Percentiles rank a stretch among this genome's conserved stretches.
Evolutionary conservation across 2,329 filamentous ascomycete genomes (phyloP).

Genomic region (Byssoonygena ceratinophila): DNA sequence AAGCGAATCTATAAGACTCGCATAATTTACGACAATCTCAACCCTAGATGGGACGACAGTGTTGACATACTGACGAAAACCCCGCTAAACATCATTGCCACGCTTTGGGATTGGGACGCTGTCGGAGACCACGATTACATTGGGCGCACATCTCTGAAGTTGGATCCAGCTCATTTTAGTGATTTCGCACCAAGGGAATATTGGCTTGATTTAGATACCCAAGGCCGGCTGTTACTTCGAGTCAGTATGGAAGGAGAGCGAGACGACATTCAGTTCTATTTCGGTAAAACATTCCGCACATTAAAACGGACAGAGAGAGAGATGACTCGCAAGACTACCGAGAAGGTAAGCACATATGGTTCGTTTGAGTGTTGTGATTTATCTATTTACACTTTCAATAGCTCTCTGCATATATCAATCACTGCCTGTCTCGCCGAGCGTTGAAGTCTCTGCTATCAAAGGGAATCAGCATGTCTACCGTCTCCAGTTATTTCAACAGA

Average conservation of each 20-base stretch:
- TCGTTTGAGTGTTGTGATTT: no score
- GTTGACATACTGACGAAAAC: conserved; percentile 91
- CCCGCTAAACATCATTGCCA: conserved; percentile 86
- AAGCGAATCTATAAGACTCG: conserved; percentile 92
- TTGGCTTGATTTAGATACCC: conserved; percentile 94
- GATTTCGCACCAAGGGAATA: conserved; percentile 94
- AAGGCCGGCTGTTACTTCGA: conserved; percentile 75
- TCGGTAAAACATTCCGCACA: conserved; percentile 90
- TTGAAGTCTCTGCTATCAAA: conserved; percentile 63
- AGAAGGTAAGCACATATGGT: conserved; percentile 73
- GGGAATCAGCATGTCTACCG: conserved; percentile 60
- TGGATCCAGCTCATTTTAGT: conserved; percentile 95
- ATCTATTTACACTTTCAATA: conserved; percentile 29
- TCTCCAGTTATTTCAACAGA: conserved; percentile 57
- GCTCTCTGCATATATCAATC: conserved; percentile 87
- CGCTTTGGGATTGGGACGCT: conserved; percentile 96
- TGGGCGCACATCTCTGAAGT: conserved; percentile 87
- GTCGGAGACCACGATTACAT: conserved; percentile 97
- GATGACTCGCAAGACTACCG: conserved; percentile 95
- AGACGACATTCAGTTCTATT: conserved; percentile 97
- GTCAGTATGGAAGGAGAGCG: conserved; percentile 98
- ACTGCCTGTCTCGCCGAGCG: conserved; percentile 73
- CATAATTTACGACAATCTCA: conserved; percentile 79
- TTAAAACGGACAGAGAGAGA: conserved; percentile 92
- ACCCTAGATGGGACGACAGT: conserved; percentile 93